These are phyloP conservation scores for Trametes coccinea DNA, from an alignment of 768 basidiomycete species.

Conservation along the genomic window DNA sequence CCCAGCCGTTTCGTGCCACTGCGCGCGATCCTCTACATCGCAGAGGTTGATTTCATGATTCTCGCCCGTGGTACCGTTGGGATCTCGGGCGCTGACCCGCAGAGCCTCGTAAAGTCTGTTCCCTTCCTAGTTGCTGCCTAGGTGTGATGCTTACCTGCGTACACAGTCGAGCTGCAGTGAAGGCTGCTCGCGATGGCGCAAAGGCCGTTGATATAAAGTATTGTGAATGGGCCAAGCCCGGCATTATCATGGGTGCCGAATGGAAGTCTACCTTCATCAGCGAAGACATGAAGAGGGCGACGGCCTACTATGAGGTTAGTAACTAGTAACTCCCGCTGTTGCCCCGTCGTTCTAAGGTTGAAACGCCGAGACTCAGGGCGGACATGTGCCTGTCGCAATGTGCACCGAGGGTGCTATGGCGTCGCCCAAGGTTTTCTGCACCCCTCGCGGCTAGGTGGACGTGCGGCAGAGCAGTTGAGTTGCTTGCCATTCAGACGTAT, in stretches of 20 bases:
- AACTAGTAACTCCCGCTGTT: slow-evolving; percentile 22
- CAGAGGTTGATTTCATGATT: slow-evolving; percentile 82
- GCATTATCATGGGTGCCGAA: slow-evolving; percentile 97
- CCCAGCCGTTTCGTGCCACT: slow-evolving; percentile 88
- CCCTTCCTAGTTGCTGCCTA: background rate
- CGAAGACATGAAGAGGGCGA: slow-evolving; percentile 81
- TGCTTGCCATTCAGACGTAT: no score
- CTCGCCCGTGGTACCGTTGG: slow-evolving; percentile 94
- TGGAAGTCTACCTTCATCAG: slow-evolving; percentile 88
- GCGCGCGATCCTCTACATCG: slow-evolving; percentile 45
- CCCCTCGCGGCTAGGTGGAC: slow-evolving; percentile 96
- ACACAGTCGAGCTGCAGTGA: slow-evolving; percentile 83
- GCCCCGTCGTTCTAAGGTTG: background rate
- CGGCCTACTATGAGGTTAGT: slow-evolving; percentile 98
- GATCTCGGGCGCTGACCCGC: slow-evolving; percentile 95
- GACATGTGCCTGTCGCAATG: slow-evolving; percentile 91
- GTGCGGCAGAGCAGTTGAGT: slow-evolving; percentile 93
- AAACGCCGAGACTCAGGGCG: slow-evolving; percentile 52
- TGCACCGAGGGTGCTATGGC: slow-evolving; percentile 97
- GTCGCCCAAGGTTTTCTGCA: slow-evolving; percentile 95
- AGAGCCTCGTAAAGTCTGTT: slow-evolving; percentile 93
- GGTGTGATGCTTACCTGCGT: background rate
- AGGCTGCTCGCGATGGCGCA: slow-evolving; percentile 85
- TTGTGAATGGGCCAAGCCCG: slow-evolving; percentile 99
- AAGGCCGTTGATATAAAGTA: slow-evolving; percentile 73